These are phyloP conservation scores for Skeletonema marinoi DNA, from an alignment of 108 stramenopile genomes.

Conservation along the genomic window DNA sequence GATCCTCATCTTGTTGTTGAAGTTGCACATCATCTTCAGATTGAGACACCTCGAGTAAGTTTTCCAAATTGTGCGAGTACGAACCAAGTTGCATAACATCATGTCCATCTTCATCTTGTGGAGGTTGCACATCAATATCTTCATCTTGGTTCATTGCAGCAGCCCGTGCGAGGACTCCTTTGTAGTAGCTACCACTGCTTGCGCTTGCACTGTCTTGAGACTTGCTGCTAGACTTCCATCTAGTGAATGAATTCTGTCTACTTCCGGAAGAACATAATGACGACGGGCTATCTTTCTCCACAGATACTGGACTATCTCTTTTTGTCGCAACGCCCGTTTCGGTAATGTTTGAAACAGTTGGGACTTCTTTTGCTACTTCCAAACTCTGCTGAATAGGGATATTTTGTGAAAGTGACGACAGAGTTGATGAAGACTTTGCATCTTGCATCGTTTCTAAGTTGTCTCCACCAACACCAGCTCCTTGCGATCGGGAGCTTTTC, in stretches of 20 bases:
- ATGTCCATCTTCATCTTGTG: not conserved
- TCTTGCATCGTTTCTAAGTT: not conserved
- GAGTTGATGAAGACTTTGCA: not conserved
- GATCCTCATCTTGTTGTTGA: not conserved
- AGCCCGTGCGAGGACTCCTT: constrained; percentile 12
- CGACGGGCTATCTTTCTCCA: not conserved
- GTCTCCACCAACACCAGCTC: not conserved
- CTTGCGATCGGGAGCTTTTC: not conserved
- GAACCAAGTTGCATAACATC: not conserved
- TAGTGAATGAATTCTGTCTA: not conserved
- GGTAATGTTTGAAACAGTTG: not conserved
- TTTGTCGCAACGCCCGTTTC: not conserved
- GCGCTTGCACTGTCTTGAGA: not conserved
- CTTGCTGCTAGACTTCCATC: not conserved
- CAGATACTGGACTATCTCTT: not conserved
- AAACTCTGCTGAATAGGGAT: not conserved
- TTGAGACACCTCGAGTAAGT: not conserved
- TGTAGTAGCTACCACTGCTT: constrained; percentile 22
- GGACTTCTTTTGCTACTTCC: not conserved
- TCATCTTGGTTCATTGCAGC: constrained; percentile 7
- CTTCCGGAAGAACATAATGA: not conserved
- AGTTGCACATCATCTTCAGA: not conserved
- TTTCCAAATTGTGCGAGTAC: constrained; percentile 1
- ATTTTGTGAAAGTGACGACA: not conserved
- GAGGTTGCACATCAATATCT: not conserved